Evolutionary conservation across 331 rosid species (phyloP).

Genomic region (Quercus tomentella): DNA sequence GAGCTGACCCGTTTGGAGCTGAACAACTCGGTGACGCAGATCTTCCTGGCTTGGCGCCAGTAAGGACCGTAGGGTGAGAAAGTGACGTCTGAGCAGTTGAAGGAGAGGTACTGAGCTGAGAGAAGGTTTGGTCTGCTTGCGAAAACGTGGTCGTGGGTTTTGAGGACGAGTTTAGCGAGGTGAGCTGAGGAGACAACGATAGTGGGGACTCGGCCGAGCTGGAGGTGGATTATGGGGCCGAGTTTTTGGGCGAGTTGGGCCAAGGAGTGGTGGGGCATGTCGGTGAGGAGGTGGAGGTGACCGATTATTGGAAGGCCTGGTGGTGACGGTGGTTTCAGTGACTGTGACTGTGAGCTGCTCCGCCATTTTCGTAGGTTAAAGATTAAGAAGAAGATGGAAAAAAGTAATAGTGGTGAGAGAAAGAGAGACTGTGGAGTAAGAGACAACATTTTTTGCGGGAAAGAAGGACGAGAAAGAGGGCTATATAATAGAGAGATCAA

Average conservation of each 20-base stretch:
- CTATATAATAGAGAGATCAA: too few species aligned
- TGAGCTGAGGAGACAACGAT: conserved; percentile 31
- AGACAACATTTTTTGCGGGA: too few species aligned
- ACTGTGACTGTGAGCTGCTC: neutral
- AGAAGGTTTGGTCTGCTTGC: conserved; percentile 32
- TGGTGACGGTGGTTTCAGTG: conserved; percentile 31
- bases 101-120: conserved; percentile 39
- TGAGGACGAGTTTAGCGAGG: conserved; percentile 29
- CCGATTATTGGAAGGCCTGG: conserved; percentile 29
- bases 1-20: conserved; percentile 24
- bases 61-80: conserved; percentile 43
- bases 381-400: neutral
- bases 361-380: neutral
- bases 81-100: conserved; percentile 35
- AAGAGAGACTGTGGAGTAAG: neutral
- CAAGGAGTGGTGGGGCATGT: conserved; percentile 22
- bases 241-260: conserved; percentile 16
- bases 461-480: too few species aligned
- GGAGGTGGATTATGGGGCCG: conserved; percentile 35
- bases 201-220: conserved; percentile 35
- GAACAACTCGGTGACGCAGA: conserved; percentile 31
- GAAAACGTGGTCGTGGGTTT: conserved; percentile 32
- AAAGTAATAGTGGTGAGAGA: neutral
- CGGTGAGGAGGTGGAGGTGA: conserved; percentile 33
- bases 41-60: conserved; percentile 37